Conservation (phyloP, 2,329 filamentous ascomycete genomes). For the Aspergillus pseudonomiae region DNA sequence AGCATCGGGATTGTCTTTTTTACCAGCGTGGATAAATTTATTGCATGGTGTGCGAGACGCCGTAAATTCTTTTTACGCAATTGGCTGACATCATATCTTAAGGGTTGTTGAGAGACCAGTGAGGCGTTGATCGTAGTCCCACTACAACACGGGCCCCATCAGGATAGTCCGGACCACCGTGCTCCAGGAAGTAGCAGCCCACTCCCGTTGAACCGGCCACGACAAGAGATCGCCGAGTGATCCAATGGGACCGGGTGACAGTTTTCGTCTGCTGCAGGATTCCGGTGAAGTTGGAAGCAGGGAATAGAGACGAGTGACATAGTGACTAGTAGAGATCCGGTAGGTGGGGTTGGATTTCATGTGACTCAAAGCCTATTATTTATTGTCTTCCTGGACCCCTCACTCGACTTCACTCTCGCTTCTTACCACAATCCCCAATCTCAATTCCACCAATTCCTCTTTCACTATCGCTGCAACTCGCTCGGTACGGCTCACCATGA, state of each 20-base stretch:
- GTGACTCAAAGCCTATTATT: constrained; percentile 5
- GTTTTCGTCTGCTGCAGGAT: constrained; percentile 9
- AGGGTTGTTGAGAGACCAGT: neutral
- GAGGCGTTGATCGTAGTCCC: neutral
- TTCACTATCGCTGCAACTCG: constrained; percentile 11
- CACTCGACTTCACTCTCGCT: constrained; percentile 1
- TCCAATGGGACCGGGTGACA: constrained; percentile 13
- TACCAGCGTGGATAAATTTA: neutral
- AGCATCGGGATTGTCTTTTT: neutral
- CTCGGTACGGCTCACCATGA: constrained; percentile 37
- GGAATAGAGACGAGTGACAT: no score
- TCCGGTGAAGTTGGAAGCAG: constrained; percentile 12
- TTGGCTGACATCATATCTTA: constrained; percentile 5
- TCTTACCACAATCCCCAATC: neutral
- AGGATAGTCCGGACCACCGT: neutral
- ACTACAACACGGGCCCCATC: neutral
- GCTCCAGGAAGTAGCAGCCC: neutral
- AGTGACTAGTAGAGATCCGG: neutral
- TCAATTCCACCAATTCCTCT: constrained; percentile 6
- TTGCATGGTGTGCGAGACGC: neutral
- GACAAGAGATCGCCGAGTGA: neutral
- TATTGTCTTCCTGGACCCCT: constrained; percentile 24
- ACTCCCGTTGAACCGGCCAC: no score
- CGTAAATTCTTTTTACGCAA: neutral
- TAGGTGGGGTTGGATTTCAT: neutral